Evolutionary conservation across 192 early-diverging fungal genomes (phyloP), one percentile per base, ranked within the genome.

Genomic region (Lobosporangium transversale): DNA sequence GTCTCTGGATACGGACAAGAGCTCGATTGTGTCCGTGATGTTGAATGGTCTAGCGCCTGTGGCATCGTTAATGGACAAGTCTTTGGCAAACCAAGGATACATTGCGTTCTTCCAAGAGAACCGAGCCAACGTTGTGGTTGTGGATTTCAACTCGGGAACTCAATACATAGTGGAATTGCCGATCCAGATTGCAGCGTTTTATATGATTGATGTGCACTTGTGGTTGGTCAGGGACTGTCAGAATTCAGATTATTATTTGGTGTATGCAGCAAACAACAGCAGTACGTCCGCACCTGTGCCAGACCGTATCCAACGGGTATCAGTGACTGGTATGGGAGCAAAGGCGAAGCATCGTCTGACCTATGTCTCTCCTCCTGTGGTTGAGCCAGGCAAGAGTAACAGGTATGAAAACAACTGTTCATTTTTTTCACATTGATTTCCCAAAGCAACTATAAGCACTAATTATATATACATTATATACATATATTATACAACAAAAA

Each of bases 51-150:
- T 66, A 49, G 53, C 68, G 0, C 78, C 68, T 0, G 58, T 70
- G 21, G 49, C 52, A 0, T 70, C 66, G 3, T 37, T 76, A 18
- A 76, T 76, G 73, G 73, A 76, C 59, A 76, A 76, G 51, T 76
- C 73, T 4, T 36, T 60, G 58, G 73, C 73, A 10, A 58, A 76
- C 49, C 51, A 57, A 4, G 73, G 73, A 49, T 76, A 56, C 30
- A 54, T 66, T 70, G 79, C 83, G 6, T 87, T 89, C 36, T 89
- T 84, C 57, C 88, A 89, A 62, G 75, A 84, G 33, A 83, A 79
- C 44, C 70, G 75, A 40, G 53, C 80, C 20, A 67, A 66, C 30
- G 42, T 88, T 31, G 68, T 83, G 26, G 51, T 89, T 5, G 56
- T 88, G 1, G 88, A 89, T 48, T 89, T 89, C 35, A 86, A 85